Evolutionary conservation across 306 rosid species (phyloP).

Genomic region (Hippophae tibetana): DNA sequence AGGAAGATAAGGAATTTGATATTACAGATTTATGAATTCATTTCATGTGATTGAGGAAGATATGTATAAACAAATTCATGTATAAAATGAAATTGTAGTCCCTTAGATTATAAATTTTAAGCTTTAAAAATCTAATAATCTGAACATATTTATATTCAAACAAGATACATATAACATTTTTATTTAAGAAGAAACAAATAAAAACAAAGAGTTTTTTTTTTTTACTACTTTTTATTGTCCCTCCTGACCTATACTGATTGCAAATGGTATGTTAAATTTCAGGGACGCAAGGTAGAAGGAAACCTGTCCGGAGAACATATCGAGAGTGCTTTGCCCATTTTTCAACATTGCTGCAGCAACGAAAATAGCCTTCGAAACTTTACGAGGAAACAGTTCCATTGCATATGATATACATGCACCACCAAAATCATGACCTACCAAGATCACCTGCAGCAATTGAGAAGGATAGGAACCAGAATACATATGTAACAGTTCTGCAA

Average conservation of each 20-base stretch:
- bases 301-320: conserved; percentile 87
- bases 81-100: too few species aligned
- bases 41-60: too few species aligned
- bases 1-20: neutral
- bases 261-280: conserved; percentile 1
- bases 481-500: neutral
- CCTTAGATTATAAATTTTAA: too few species aligned
- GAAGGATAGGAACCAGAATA: neutral
- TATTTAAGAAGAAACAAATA: too few species aligned
- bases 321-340: conserved; percentile 74
- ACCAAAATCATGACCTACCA: conserved; percentile 98
- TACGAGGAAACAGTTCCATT: conserved; percentile 73
- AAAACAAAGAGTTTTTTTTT: too few species aligned
- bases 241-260: too few species aligned
- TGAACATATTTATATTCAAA: too few species aligned
- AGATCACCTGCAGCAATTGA: conserved; percentile 54
- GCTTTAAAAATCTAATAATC: too few species aligned
- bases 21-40: too few species aligned
- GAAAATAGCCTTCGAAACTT: conserved; percentile 77
- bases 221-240: too few species aligned
- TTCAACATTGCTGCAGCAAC: conserved; percentile 85
- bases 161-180: too few species aligned
- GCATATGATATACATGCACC: conserved; percentile 85
- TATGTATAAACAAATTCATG: too few species aligned
- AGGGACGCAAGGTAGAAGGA: conserved; percentile 8